phyloP scores from a whole-genome alignment of 345 rosid genomes.

The Mercurialis annua region DNA sequence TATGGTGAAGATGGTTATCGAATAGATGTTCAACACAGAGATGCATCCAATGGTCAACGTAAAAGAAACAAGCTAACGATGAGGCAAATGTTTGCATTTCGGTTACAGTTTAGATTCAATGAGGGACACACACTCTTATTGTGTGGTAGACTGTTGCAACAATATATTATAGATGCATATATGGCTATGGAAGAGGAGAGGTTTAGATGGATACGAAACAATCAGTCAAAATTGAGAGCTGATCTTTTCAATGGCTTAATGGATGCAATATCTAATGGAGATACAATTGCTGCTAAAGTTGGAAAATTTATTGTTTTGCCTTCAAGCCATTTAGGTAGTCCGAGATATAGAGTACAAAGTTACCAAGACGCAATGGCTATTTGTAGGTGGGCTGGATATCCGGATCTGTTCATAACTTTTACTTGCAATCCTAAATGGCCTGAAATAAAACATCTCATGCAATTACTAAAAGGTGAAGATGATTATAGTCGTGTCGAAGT shows the following conservation, averaged over 20 bases:
- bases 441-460: neutral
- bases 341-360: neutral
- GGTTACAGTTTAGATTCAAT: neutral
- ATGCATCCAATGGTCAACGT: too few species aligned
- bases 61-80: neutral
- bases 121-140: neutral
- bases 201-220: neutral
- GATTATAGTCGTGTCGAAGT: too few species aligned
- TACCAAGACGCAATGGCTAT: neutral
- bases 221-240: neutral
- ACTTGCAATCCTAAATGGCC: slow-evolving; percentile 16
- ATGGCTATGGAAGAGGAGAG: neutral
- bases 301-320: neutral
- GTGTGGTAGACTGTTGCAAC: neutral
- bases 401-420: slow-evolving; percentile 9
- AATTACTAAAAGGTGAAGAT: neutral
- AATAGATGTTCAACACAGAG: neutral
- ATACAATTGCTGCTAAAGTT: neutral
- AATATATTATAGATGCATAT: neutral
- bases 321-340: neutral
- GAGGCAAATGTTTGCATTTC: neutral
- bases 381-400: neutral
- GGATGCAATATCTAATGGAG: neutral
- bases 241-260: neutral
- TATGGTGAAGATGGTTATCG: neutral